Base-by-base conservation (phyloP, 2,329 filamentous ascomycete genomes). In the Fusarium sulawesiense region DNA sequence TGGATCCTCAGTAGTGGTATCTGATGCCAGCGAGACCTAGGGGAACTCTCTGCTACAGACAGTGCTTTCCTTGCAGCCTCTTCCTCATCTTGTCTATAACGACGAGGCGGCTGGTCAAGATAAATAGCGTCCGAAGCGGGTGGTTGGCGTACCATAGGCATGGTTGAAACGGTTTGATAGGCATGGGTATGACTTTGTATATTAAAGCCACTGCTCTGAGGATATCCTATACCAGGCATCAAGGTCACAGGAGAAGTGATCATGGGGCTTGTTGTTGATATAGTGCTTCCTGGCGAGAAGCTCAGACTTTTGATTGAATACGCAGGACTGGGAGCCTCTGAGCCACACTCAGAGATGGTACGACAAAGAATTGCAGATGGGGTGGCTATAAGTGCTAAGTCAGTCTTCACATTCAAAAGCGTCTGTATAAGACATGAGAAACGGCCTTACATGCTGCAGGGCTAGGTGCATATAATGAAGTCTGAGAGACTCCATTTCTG, bases 351-450 rank as follows among this genome's bases (percentile, higher is more conserved):
- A 21, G 60, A 64, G 5, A 63, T 18, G 0, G 60, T 64, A 16
- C 0, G 37, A 7, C 60, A 64, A 10, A 4, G 0, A 1, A 64
- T n/a, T 16, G 18, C 48, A 2, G 60, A 64, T 2, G 60, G 60
- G 0, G 60, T 63, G 25, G 60, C 60, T 63, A n/a, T 1, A 2
- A 1, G 4, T 16, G 0, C 1, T 0, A 29, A 3, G 20, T 64
- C 1, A 64, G 29, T 2, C 9, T 7, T 7, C 3, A 42, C 7
- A 14, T 8, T 13, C 3, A 29, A 12, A 14, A 4, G 2, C 7
- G 10, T 13, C 6, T 16, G 8, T 0, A 16, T 7, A 16, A 3
- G 1, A 0, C 3, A 0, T 6, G 0, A 2, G 10, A 6, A 3
- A 1, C 8, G 3, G 3, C 29, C 58, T 63, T 42, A 64, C 60